Conservation (phyloP, 208 protist genomes). For the Trypanosoma avium region DNA sequence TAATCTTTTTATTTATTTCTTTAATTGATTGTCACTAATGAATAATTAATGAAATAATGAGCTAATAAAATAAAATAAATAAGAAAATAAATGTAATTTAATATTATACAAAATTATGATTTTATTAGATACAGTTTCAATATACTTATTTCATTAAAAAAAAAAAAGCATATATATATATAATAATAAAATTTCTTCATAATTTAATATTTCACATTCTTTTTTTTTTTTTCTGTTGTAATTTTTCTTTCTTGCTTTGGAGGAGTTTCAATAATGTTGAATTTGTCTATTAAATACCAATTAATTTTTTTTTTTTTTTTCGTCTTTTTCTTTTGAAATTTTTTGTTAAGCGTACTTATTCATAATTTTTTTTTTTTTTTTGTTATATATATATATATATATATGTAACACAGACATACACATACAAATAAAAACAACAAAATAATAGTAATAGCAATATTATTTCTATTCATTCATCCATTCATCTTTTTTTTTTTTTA, state of each 20-base stretch:
- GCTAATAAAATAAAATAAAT: too few species aligned
- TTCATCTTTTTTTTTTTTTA: slow-evolving; percentile 6
- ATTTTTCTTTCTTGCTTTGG: neutral
- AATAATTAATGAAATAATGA: too few species aligned
- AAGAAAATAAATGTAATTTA: too few species aligned
- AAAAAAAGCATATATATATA: slow-evolving; percentile 11
- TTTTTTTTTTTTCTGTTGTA: slow-evolving; percentile 11
- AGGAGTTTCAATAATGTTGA: too few species aligned
- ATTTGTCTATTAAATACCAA: neutral
- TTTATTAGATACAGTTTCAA: neutral
- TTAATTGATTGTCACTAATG: neutral
- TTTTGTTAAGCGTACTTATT: too few species aligned
- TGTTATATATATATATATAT: too few species aligned
- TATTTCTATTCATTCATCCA: too few species aligned
- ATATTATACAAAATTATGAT: too few species aligned
- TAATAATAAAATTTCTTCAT: slow-evolving; percentile 18
- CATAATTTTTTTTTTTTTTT: too few species aligned
- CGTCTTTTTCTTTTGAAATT: neutral
- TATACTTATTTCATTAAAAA: slow-evolving; percentile 7
- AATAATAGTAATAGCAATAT: too few species aligned
- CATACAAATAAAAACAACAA: neutral
- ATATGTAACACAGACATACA: neutral
- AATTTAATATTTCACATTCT: slow-evolving; percentile 5
- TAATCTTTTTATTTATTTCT: neutral
- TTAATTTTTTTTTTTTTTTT: neutral